phyloP scores from a whole-genome alignment of 163 green algal species.

The Coccomyxa subellipsoidea region DNA sequence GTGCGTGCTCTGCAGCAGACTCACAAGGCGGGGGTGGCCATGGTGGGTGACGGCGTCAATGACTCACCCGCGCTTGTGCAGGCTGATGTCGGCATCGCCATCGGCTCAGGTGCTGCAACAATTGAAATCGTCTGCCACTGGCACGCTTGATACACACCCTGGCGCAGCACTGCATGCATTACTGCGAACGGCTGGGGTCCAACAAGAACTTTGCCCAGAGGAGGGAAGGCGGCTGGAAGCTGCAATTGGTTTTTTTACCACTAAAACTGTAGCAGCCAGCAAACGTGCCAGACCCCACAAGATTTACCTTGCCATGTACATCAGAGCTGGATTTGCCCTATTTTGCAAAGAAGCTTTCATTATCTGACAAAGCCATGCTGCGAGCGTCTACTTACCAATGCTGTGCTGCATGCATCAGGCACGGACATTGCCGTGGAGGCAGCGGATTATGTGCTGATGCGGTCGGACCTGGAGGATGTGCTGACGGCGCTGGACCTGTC shows the following conservation, averaged over 20 bases:
- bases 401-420: slow-evolving; percentile 25
- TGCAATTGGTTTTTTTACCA: too few relatives aligned
- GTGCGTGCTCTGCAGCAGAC: background rate
- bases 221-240: too few relatives aligned
- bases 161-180: too few relatives aligned
- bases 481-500: slow-evolving; percentile 83
- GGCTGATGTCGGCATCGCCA: slow-evolving; percentile 92
- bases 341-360: background rate
- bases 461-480: slow-evolving; percentile 54
- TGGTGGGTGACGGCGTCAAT: slow-evolving; percentile 98
- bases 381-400: too few relatives aligned
- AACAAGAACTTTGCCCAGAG: too few relatives aligned
- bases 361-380: background rate
- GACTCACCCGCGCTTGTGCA: slow-evolving; percentile 89
- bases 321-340: too few relatives aligned
- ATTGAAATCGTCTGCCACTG: too few relatives aligned
- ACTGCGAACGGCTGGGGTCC: too few relatives aligned
- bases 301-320: too few relatives aligned
- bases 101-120: slow-evolving; percentile 58
- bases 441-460: slow-evolving; percentile 91
- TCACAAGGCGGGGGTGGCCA: slow-evolving; percentile 57
- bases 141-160: too few relatives aligned
- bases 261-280: too few relatives aligned
- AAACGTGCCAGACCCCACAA: too few relatives aligned
- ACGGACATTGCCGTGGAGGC: slow-evolving; percentile 88